Evolutionary conservation across 768 basidiomycete species (phyloP), one percentile per base, ranked within the genome.

Genomic region (Dacryopinax primogenitus): DNA sequence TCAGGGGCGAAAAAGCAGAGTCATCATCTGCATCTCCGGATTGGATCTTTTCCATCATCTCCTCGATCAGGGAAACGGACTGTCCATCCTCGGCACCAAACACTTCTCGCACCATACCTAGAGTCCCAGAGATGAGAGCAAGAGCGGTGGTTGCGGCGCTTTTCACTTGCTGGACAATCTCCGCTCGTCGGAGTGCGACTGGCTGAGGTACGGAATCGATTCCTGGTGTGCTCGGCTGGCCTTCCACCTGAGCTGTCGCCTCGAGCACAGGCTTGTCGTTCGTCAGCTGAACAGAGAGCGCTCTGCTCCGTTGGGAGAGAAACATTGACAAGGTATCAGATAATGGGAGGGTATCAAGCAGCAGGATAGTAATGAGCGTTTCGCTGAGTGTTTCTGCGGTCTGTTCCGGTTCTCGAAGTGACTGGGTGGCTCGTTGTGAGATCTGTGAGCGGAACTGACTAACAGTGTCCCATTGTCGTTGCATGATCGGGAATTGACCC

Each of bases 401-500:
- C 80, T 13, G 79, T 72, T 6, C 85, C 76, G n/a, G 73, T 68
- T 87, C 83, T 58, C 90, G 83, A 18, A 96, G 77, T n/a, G 84
- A 87, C 51, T 89, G 73, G 0, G 86, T 91, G n/a, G 93, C 89
- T 71, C 85, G 86, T 69, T 93, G 88, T 23, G 88, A 83, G 67
- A 97, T 94, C 71, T 95, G 92, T 0, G 86, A 78, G 45, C 92
- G 86, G 72, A 95, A 92, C 68, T 88, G 90, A 3, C 85, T 83
- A 7, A 97, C 84, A 0, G 84, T 80, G 65, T 95, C 94, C 94
- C 93, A 97, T 75, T 97, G 94, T 35, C 91, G 86, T 69, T 92
- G 88, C 1, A 92, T 83, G 3, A 97, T 78, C 30, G 93, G 91
- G 68, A 94, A 87, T 74, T 93, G 90, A 58, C 84, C 83, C 92